phyloP scores from a whole-genome alignment of 768 basidiomycete species.

The Dictyophora rubrovolvata region DNA sequence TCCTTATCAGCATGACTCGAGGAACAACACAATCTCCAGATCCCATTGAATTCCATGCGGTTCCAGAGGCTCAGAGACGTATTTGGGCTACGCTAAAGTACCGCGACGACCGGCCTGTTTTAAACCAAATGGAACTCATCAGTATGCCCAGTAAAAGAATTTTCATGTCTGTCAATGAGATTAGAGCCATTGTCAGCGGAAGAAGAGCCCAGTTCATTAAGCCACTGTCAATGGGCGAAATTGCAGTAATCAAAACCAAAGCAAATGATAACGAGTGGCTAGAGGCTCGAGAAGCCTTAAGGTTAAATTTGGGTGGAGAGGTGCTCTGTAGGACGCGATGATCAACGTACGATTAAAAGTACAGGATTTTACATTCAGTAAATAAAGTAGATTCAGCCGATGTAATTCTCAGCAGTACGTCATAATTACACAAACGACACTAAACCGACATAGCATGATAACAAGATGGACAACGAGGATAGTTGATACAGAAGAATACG shows the following conservation, averaged over 20 bases:
- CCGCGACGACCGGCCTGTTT: conserved; percentile 78
- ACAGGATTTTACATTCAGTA: no score
- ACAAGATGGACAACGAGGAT: no score
- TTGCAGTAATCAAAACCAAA: conserved; percentile 72
- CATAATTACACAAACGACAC: no score
- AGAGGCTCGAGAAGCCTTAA: conserved; percentile 87
- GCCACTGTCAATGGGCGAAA: conserved; percentile 86
- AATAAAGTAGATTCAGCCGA: no score
- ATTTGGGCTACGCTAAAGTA: conserved; percentile 96
- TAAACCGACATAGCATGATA: no score
- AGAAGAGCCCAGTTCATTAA: conserved; percentile 69
- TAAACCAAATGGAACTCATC: conserved; percentile 69
- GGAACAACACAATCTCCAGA: conserved; percentile 59
- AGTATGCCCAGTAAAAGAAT: conserved; percentile 77
- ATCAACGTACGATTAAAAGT: no score
- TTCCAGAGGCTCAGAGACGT: conserved; percentile 55
- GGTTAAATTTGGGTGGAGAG: conserved; percentile 71
- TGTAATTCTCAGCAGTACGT: no score
- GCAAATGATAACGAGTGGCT: conserved; percentile 71
- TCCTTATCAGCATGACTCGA: conserved; percentile 73
- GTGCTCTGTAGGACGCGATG: conserved; percentile 72
- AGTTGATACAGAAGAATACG: no score
- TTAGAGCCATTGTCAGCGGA: conserved; percentile 73
- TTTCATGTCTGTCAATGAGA: conserved; percentile 62
- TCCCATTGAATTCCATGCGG: conserved; percentile 50